These are phyloP conservation scores for Carex sylvatica DNA, from an alignment of 202 grass and related monocot genomes.

Conservation along the genomic window DNA sequence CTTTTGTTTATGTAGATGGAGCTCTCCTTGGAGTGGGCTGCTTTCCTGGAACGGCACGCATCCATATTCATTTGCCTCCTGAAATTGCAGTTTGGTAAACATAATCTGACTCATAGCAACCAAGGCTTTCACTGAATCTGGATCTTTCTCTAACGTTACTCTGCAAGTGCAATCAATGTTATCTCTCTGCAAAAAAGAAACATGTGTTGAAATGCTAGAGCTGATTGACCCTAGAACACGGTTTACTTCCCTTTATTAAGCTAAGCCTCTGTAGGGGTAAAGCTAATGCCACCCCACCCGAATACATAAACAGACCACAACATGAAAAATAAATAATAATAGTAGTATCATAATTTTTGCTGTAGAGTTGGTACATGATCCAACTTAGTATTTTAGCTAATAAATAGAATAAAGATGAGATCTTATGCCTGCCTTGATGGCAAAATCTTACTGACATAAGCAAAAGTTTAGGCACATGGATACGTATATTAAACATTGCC, in stretches of 20 bases:
- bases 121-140: constrained; percentile 55
- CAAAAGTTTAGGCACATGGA: not conserved
- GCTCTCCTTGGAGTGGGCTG: too few species aligned
- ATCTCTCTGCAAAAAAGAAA: not conserved
- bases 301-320: not conserved
- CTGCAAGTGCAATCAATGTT: constrained; percentile 36
- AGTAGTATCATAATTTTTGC: not conserved
- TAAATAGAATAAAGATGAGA: not conserved
- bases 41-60: too few species aligned
- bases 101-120: constrained; percentile 64
- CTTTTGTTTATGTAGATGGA: too few species aligned
- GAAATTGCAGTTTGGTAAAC: constrained; percentile 50
- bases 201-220: not conserved
- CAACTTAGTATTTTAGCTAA: constrained; percentile 4
- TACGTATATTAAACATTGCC: not conserved
- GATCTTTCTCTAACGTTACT: constrained; percentile 65
- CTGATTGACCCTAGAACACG: not conserved
- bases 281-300: not conserved
- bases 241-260: not conserved
- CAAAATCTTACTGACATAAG: not conserved
- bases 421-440: not conserved
- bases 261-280: not conserved
- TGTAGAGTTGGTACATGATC: not conserved
- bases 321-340: not conserved
- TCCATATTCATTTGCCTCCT: constrained; percentile 66